Percentiles rank a stretch among this genome's conserved stretches.
Conservation (phyloP, 2,329 filamentous ascomycete species). For the Blastomyces silverae region DNA sequence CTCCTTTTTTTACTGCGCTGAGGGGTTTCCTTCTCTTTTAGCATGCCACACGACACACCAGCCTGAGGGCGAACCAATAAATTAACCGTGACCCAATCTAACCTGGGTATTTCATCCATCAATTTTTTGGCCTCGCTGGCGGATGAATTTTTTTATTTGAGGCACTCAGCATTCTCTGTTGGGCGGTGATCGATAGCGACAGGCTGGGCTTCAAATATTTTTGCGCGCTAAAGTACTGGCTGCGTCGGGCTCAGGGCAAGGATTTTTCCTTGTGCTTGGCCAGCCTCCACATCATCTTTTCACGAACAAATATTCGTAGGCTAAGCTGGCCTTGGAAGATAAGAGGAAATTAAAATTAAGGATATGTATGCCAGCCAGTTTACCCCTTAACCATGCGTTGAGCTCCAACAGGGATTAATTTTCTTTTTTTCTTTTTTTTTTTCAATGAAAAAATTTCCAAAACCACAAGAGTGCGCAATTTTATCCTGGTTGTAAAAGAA, state of each 20-base stretch:
- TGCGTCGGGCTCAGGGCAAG: too few species aligned
- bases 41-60: background rate
- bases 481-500: too few species aligned
- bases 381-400: background rate
- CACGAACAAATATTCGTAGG: background rate
- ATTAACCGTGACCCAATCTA: too few species aligned
- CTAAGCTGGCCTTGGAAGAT: background rate
- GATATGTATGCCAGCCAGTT: background rate
- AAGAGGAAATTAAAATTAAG: background rate
- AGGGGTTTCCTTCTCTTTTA: too few species aligned
- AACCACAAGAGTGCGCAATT: too few species aligned
- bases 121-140: background rate
- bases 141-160: background rate
- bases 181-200: background rate
- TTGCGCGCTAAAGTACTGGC: background rate
- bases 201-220: background rate
- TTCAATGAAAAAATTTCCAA: too few species aligned
- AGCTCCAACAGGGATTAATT: background rate
- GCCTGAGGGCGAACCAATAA: background rate
- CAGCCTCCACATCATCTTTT: background rate
- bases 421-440: too few species aligned
- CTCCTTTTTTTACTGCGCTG: too few species aligned
- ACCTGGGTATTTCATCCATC: background rate
- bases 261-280: background rate
- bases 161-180: background rate